These are phyloP conservation scores for Climacium dendroides DNA, from an alignment of 225 moss, liverwort and hornwort genomes.

Conservation along the genomic window DNA sequence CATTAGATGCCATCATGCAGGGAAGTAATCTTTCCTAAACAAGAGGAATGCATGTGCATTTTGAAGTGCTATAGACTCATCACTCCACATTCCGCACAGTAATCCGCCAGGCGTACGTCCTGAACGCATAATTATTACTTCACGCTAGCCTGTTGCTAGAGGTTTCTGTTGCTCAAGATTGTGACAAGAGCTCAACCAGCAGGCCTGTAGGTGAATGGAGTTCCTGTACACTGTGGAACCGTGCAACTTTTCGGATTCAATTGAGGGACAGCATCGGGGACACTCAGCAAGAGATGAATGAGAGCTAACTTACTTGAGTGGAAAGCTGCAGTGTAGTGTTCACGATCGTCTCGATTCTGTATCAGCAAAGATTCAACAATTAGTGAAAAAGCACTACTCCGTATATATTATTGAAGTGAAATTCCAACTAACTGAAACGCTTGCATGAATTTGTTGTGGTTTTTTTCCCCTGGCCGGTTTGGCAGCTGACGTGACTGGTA, in stretches of 20 bases:
- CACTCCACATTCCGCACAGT: neutral
- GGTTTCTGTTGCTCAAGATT: neutral
- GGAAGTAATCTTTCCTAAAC: neutral
- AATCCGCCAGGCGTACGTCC: neutral
- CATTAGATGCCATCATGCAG: neutral
- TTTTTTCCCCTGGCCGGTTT: neutral
- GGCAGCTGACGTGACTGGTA: neutral
- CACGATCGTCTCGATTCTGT: neutral
- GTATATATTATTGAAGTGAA: neutral
- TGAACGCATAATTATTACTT: neutral
- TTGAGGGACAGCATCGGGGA: neutral
- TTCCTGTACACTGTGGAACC: neutral
- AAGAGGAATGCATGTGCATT: neutral
- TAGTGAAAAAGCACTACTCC: neutral
- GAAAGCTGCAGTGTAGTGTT: neutral
- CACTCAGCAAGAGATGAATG: neutral
- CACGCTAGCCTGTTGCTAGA: neutral
- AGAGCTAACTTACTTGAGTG: neutral
- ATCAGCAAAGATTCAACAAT: neutral
- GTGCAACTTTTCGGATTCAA: neutral
- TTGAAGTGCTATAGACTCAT: neutral
- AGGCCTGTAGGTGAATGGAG: neutral
- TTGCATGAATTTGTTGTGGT: neutral
- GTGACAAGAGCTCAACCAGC: neutral
- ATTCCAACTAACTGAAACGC: neutral